phyloP scores from a whole-genome alignment of 2,329 filamentous ascomycete species.

The Epichloe coenophiala region DNA sequence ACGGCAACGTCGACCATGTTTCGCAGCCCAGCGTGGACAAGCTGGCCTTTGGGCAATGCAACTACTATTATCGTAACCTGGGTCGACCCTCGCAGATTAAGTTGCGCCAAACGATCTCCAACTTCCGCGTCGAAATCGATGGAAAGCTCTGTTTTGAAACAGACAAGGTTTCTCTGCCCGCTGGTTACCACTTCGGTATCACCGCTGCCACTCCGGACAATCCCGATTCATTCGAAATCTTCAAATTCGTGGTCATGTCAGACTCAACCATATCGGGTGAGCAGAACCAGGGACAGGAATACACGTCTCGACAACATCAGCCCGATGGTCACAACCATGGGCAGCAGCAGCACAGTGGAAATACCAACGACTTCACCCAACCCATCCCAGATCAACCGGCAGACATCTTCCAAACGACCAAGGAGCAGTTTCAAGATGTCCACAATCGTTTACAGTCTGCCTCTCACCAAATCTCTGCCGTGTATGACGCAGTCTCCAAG shows the following conservation, averaged over 20 bases:
- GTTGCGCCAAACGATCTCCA: conserved; percentile 48
- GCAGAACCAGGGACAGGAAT: conserved; percentile 4
- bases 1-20: conserved; percentile 70
- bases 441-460: conserved; percentile 69
- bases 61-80: conserved; percentile 81
- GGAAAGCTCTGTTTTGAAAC: conserved; percentile 72
- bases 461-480: conserved; percentile 51
- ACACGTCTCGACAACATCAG: conserved; percentile 9
- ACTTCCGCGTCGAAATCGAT: conserved; percentile 71
- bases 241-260: conserved; percentile 66
- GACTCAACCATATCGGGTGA: conserved; percentile 23
- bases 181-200: conserved; percentile 74
- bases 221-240: conserved; percentile 88
- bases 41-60: conserved; percentile 86
- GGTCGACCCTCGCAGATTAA: conserved; percentile 72
- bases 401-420: conserved; percentile 33
- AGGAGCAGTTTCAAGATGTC: conserved; percentile 65
- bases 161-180: conserved; percentile 62
- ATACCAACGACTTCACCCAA: conserved; percentile 12
- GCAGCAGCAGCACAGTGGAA: conserved; percentile 17
- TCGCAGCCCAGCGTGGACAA: conserved; percentile 64
- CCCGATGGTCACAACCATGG: conserved; percentile 19
- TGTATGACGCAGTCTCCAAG: conserved; percentile 43
- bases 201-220: conserved; percentile 80
- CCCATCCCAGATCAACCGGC: conserved; percentile 34